Conservation (phyloP, 192 early-diverging fungal species). For the Polychytrium aggregatum region DNA sequence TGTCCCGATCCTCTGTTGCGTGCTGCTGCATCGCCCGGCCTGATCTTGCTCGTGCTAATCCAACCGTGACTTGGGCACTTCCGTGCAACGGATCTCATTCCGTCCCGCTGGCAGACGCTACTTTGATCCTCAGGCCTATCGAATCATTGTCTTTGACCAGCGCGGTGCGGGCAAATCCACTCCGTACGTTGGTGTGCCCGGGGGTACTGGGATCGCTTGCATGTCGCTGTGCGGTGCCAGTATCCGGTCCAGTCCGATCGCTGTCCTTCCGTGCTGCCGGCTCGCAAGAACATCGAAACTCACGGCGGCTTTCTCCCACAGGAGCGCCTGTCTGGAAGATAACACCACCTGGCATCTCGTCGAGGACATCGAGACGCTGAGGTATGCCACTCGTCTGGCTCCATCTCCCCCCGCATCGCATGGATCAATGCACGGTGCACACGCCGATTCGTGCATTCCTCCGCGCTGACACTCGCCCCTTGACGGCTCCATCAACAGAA, state of each 20-base stretch:
- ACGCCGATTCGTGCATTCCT: background rate
- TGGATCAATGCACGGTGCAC: no score
- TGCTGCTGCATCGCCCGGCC: background rate
- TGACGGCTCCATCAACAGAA: background rate
- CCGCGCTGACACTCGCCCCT: background rate
- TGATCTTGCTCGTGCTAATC: no score
- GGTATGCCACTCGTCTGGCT: constrained; percentile 6
- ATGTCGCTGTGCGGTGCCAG: no score
- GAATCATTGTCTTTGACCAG: constrained; percentile 58
- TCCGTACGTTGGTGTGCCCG: no score
- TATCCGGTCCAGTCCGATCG: no score
- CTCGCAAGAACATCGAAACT: no score
- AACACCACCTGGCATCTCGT: constrained; percentile 61
- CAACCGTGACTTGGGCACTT: no score
- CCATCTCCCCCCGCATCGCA: no score
- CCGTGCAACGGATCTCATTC: no score
- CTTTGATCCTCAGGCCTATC: constrained; percentile 48
- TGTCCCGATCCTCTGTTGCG: constrained; percentile 16
- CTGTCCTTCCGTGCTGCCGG: no score
- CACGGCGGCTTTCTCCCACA: no score
- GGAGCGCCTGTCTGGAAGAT: constrained; percentile 45
- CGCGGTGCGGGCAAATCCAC: constrained; percentile 55
- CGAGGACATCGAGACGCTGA: constrained; percentile 49
- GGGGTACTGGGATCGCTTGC: no score
- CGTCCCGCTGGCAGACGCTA: constrained; percentile 26